phyloP scores from a whole-genome alignment of 371 early-diverging fungal genomes.

The Dinochytrium kinnereticum region DNA sequence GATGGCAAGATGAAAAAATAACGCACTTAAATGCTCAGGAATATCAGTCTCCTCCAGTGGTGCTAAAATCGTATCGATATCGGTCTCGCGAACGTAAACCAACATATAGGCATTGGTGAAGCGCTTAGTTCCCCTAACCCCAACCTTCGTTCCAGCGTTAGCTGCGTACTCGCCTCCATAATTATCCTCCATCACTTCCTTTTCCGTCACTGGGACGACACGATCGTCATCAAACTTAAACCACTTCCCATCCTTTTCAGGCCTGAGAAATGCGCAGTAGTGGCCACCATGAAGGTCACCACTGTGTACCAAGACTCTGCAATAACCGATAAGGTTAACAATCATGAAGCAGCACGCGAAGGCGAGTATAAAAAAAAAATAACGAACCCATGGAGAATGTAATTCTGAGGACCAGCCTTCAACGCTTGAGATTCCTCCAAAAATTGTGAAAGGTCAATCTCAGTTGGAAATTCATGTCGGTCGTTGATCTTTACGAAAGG shows the following conservation, averaged over 20 bases:
- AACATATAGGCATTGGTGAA: constrained; percentile 98
- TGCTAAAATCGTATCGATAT: constrained; percentile 73
- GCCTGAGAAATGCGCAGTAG: constrained; percentile 93
- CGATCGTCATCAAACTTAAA: constrained; percentile 98
- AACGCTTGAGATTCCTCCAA: constrained; percentile 68
- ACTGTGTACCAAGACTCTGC: constrained; percentile 95
- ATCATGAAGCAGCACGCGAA: too few relatives aligned
- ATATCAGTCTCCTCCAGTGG: constrained; percentile 72
- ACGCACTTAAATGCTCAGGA: constrained; percentile 76
- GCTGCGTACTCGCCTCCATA: constrained; percentile 84
- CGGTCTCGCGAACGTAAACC: constrained; percentile 87
- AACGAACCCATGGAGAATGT: constrained; percentile 81
- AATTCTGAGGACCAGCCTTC: constrained; percentile 67
- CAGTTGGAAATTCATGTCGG: constrained; percentile 95
- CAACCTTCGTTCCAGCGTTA: constrained; percentile 17
- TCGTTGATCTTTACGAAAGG: constrained; percentile 80
- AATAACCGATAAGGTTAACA: too few relatives aligned
- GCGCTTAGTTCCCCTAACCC: constrained; percentile 59
- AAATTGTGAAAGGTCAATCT: constrained; percentile 90
- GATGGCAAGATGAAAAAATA: neutral
- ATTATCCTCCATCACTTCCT: constrained; percentile 95
- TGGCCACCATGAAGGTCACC: constrained; percentile 97
- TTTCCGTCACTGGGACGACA: constrained; percentile 82
- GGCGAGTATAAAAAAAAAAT: neutral
- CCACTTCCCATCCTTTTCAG: constrained; percentile 82